Evolutionary conservation across 371 early-diverging fungal genomes (phyloP), one percentile per base, ranked within the genome.

Genomic region (Actinomucor elegans): DNA sequence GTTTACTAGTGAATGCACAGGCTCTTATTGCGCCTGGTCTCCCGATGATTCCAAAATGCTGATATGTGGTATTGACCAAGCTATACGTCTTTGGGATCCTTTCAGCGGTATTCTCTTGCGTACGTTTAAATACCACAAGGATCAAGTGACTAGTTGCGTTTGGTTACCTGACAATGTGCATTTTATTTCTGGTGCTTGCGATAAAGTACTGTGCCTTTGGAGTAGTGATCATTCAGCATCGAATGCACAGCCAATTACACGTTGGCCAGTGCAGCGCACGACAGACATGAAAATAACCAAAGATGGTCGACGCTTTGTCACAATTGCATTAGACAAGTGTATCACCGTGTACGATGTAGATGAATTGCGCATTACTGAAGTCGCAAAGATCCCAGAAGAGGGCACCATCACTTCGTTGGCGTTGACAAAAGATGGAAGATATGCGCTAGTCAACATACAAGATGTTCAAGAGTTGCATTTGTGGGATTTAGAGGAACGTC

Each of bases 11-110:
- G 93, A 92, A 74, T 52, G 81, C 80, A 31, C 83, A 87, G 59
- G 66, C 1, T 79, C 93, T 5, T 92, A 84, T 50, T 76, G 94
- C 47, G 86, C 93, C 4, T 98, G 97, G 97, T 93, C 92, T 42
- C 96, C 94, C 1, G 85, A 96, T 64, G 88, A 89, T 64, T 67
- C 72, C 12, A 64, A 69, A 24, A 57, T 98, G 8, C 66, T 96
- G 24, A 86, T 93, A 0, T 90, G 89, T 52, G 88, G 94, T 12
- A 88, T 80, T 50, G 97, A 98, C 60, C 71, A 72, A 48, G 74
- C 71, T 1, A 64, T 94, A 31, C 80, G 85, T 21, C 69, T 96
- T 21, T 98, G 98, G 98, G 81, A 91, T 61, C 79, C 85, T 6
- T 62, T 71, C 73, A 75, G 75, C 4, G 94, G 93, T 8, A 48